Conservation (phyloP, 1,139 yeast species). For the Blastobotrys serpentis region DNA sequence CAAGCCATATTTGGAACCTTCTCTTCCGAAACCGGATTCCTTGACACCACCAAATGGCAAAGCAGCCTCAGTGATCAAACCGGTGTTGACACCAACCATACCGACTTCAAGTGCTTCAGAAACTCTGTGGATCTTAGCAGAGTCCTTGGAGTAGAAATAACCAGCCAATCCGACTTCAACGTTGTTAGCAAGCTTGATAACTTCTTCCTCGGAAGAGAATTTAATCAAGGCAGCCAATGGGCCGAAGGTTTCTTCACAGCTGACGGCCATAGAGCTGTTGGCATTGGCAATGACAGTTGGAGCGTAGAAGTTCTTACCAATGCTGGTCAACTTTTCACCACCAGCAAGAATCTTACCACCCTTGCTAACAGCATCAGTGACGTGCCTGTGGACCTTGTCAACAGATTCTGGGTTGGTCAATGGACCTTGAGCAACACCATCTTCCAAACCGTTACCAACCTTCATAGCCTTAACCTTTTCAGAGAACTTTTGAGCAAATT, state of each 20-base stretch:
- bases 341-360: slow-evolving; percentile 67
- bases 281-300: slow-evolving; percentile 73
- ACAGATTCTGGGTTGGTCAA: slow-evolving; percentile 67
- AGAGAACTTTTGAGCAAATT: slow-evolving; percentile 53
- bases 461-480: slow-evolving; percentile 52
- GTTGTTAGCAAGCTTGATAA: slow-evolving; percentile 63
- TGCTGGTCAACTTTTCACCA: slow-evolving; percentile 62
- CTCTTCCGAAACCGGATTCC: slow-evolving; percentile 81
- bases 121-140: slow-evolving; percentile 60
- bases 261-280: slow-evolving; percentile 59
- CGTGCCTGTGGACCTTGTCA: slow-evolving; percentile 67
- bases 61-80: slow-evolving; percentile 66
- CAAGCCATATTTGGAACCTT: slow-evolving; percentile 72
- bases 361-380: slow-evolving; percentile 67
- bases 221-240: slow-evolving; percentile 76
- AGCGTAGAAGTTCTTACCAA: slow-evolving; percentile 74
- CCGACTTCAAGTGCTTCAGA: slow-evolving; percentile 76
- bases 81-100: slow-evolving; percentile 79
- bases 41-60: slow-evolving; percentile 81
- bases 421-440: slow-evolving; percentile 75
- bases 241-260: slow-evolving; percentile 82
- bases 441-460: slow-evolving; percentile 73
- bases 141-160: slow-evolving; percentile 69
- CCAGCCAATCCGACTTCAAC: slow-evolving; percentile 74
- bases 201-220: slow-evolving; percentile 66